A percentile compares a stretch with the other conserved stretches of the same genome.
phyloP scores from a whole-genome alignment of 2,329 filamentous ascomycete genomes.

The Neocucurbitaria cava region DNA sequence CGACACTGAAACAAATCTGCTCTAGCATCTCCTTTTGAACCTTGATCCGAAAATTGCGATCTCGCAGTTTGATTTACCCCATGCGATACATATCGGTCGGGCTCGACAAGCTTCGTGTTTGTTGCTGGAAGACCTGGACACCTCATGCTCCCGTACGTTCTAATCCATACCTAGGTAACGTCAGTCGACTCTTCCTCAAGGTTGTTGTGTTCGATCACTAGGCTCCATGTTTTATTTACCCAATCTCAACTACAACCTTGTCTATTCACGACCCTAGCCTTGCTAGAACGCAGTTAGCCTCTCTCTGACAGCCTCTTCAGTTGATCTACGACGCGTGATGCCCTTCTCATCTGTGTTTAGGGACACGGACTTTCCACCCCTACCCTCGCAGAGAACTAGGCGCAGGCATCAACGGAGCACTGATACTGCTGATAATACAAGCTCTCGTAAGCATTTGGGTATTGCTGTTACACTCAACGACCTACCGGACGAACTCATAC shows the following conservation, averaged over 20 bases:
- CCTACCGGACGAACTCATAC: conserved; percentile 39
- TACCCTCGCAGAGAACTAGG: neutral
- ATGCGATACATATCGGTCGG: neutral
- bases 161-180: too few species aligned
- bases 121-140: neutral
- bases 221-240: too few species aligned
- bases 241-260: too few species aligned
- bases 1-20: neutral
- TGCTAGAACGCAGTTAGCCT: conserved; percentile 7
- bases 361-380: neutral
- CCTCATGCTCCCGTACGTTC: too few species aligned
- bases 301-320: conserved; percentile 22
- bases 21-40: neutral
- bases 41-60: neutral
- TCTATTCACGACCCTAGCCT: neutral
- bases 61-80: too few species aligned
- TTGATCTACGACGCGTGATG: conserved; percentile 16
- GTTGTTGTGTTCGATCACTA: too few species aligned
- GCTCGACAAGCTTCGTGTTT: neutral
- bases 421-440: neutral
- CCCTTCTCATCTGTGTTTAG: neutral
- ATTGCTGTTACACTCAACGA: conserved; percentile 18
- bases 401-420: neutral
- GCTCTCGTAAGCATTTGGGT: neutral
- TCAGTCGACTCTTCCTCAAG: too few species aligned